A percentile compares a stretch with the other conserved stretches of the same genome.
These are phyloP conservation scores for Nothomitra cinnamomea DNA, from an alignment of 2,329 filamentous ascomycete genomes.

Conservation along the genomic window DNA sequence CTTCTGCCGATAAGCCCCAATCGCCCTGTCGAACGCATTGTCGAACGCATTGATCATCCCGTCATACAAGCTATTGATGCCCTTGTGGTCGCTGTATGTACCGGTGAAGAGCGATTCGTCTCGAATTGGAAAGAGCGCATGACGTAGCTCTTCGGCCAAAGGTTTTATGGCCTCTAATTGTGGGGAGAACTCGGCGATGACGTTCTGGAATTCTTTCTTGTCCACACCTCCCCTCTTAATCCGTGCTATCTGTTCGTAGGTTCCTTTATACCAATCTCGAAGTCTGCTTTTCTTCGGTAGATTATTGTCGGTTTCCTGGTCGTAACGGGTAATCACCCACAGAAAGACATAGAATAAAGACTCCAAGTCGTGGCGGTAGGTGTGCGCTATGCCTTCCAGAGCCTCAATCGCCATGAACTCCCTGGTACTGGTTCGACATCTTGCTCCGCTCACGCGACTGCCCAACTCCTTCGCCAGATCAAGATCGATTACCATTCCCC, in stretches of 20 bases:
- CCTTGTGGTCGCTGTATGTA: no score
- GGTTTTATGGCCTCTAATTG: constrained; percentile 14
- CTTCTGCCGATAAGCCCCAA: no score
- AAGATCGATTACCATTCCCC: constrained; percentile 17
- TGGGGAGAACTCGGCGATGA: constrained; percentile 15
- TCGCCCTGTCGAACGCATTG: no score
- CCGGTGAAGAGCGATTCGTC: no score
- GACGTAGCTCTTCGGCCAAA: constrained; percentile 13
- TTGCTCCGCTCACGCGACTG: constrained; percentile 7
- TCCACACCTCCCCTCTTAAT: constrained; percentile 11
- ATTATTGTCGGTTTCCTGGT: constrained; percentile 14
- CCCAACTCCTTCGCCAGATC: constrained; percentile 9
- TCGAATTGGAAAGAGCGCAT: constrained; percentile 17
- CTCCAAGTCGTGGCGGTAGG: constrained; percentile 7
- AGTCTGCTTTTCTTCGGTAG: constrained; percentile 2
- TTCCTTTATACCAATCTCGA: constrained; percentile 15
- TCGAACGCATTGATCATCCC: no score
- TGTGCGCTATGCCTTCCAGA: constrained; percentile 6
- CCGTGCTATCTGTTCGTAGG: constrained; percentile 14
- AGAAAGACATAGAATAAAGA: constrained; percentile 10
- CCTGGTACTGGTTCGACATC: constrained; percentile 7
- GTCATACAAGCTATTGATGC: no score
- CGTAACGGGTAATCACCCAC: constrained; percentile 9
- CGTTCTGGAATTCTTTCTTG: constrained; percentile 13
- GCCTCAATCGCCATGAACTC: constrained; percentile 8